Base-by-base conservation (phyloP, 2,329 filamentous ascomycete species). In the Dactylellina cionopaga region DNA sequence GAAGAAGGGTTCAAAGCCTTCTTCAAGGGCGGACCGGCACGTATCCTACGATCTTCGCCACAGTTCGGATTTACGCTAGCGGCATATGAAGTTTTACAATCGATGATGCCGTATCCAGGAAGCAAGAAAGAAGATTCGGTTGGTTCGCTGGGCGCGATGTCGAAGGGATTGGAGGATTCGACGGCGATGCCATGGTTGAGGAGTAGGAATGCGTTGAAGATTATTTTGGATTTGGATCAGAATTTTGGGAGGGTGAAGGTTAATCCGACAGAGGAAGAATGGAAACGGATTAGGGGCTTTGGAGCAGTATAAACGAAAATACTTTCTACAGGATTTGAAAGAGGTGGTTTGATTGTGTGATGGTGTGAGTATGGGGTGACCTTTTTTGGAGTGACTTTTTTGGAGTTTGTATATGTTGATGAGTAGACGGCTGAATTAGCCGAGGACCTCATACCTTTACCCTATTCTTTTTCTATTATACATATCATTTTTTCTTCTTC, bases 51-150 rank as follows among this genome's bases (percentile, higher is more conserved):
- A 78, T 97, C 92, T 0, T 97, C 92, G 10, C 95, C 95, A 13
- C 95, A 99, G 80, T 99, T 99, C 80, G 95, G 95, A 75, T 98
- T 98, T 84, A 99, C 95, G 0, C 88, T 99, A 22, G 95, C 95
- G 2, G 91, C 91, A 43, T 99, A 98, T 81, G 95, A 99, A 81
- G 85, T 99, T 35, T 84, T 99, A 54, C 92, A 97, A 82, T 90
- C 84, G 73, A 59, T 88, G 43, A 82, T 98, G 44, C 95, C 95
- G 4, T 88, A 91, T 84, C 92, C 92, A 1, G 92, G 91, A 17
- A 39, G 51, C 19, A 27, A 43, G 29, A 64, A 72, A 19, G 46
- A 63, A n/a, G 60, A 65, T n/a, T n/a, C 33, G 2, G 11, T 39
- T n/a, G 35, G 27, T 10, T n/a, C n/a, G n/a, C 3, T 52, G 7